phyloP scores from a whole-genome alignment of 148 eudicot species.

The Silene uniflora region DNA sequence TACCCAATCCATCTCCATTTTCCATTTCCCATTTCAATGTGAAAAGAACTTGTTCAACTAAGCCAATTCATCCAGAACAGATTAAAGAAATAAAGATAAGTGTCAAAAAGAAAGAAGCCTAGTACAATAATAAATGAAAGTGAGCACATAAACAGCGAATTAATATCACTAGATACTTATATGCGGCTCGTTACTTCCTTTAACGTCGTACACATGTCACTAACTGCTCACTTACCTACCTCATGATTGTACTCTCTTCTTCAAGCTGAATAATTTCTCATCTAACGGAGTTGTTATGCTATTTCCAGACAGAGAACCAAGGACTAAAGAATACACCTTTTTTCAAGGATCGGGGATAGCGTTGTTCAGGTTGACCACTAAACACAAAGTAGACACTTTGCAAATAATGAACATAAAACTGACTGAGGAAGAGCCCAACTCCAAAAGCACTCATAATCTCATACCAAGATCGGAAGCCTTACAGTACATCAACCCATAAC shows the following conservation, averaged over 20 bases:
- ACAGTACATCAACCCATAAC: neutral
- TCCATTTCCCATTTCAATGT: neutral
- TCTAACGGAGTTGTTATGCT: neutral
- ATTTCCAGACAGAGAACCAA: neutral
- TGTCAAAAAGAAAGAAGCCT: neutral
- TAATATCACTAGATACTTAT: neutral
- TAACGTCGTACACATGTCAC: neutral
- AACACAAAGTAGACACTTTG: neutral
- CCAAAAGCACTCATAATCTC: too few relatives aligned
- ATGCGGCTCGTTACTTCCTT: neutral
- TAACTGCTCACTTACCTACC: neutral
- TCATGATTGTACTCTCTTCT: neutral
- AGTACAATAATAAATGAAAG: neutral
- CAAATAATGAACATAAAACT: neutral
- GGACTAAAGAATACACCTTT: neutral
- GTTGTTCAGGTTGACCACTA: neutral
- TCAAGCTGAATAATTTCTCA: neutral
- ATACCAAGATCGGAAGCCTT: neutral
- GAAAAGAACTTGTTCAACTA: neutral
- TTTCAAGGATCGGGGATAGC: neutral
- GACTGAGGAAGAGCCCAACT: too few relatives aligned
- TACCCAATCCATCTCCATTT: neutral
- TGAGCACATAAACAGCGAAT: neutral
- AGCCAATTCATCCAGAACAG: neutral
- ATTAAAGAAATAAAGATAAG: neutral